Evolutionary conservation across 2,329 filamentous ascomycete genomes (phyloP), one percentile per base, ranked within the genome.

Genomic region (Beauveria varroae): DNA sequence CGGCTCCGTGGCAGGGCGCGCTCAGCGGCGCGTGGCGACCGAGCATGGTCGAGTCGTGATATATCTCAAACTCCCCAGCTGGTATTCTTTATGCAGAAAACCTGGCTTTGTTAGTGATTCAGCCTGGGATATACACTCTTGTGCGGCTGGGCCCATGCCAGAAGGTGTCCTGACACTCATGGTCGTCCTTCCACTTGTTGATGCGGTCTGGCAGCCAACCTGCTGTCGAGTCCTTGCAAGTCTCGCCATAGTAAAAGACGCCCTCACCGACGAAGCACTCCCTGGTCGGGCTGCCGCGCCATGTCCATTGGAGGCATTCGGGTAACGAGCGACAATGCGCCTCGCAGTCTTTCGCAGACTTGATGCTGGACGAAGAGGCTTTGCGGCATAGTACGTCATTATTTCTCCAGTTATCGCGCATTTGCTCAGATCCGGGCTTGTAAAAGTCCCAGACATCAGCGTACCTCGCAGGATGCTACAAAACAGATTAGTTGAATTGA

Each of bases 381-480:
- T 55, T 61, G 41, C 43, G 58, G 44, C 50, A 40, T 12, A 54
- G 51, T 18, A 51, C 44, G 18, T 57, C 55, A 44, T 61, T 63
- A 34, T 63, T 64, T 52, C 60, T 50, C 63, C 63, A 64, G 8
- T 63, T 49, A 12, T 63, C 53, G 5, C 57, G 51, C 24, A 46
- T 37, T 34, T 10, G 22, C 26, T 50, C 54, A 16, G 37, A 34
- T 16, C 57, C 62, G 14, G 57, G 51, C 8, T 47, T 57, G 43
- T 61, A 57, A 40, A 49, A 63, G 14, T 63, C 49, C 58, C 59
- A 63, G 43, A 62, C 52, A 18, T 63, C 62, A 24, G 51, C 37
- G 26, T 63, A 47, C 16, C 49, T 40, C 5, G 57, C 49, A 5
- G 62, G 62, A 20, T 44, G 49, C 62, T 63, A 28, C 76, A 69